phyloP scores from a whole-genome alignment of 2,329 filamentous ascomycete species.

The Botrytis elliptica region DNA sequence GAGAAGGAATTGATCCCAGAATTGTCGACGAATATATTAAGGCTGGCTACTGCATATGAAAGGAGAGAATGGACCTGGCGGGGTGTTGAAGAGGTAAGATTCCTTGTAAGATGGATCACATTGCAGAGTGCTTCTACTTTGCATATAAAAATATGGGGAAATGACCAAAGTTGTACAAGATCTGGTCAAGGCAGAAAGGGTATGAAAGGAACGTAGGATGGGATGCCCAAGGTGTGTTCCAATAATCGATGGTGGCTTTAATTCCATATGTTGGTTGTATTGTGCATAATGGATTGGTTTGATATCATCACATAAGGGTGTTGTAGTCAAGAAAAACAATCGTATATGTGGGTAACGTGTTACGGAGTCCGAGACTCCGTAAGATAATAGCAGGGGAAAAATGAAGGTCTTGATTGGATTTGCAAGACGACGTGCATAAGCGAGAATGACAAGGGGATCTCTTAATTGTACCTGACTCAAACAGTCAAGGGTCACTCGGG shows the following conservation, averaged over 20 bases:
- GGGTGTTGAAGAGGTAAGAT: background rate
- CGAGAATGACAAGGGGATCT: conserved; percentile 6
- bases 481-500: conserved; percentile 1
- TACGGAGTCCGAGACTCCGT: conserved; percentile 16
- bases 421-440: conserved; percentile 21
- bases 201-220: background rate
- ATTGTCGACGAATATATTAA: conserved; percentile 1
- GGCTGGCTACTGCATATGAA: background rate
- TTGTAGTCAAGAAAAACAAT: conserved; percentile 1
- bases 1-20: conserved; percentile 2
- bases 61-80: background rate
- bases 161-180: conserved; percentile 14
- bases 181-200: background rate
- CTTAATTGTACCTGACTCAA: conserved; percentile 6
- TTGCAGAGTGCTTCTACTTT: conserved; percentile 11
- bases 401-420: conserved; percentile 11
- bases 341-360: conserved; percentile 9
- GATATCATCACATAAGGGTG: background rate
- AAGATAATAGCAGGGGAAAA: background rate
- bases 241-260: background rate
- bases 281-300: conserved; percentile 6
- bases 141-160: conserved; percentile 19
- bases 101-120: conserved; percentile 16
- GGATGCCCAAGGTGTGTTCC: background rate
- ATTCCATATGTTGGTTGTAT: conserved; percentile 4